Evolutionary conservation across 2,329 filamentous ascomycete species (phyloP), one percentile per base, ranked within the genome.

Genomic region (Mariannaea elegans): DNA sequence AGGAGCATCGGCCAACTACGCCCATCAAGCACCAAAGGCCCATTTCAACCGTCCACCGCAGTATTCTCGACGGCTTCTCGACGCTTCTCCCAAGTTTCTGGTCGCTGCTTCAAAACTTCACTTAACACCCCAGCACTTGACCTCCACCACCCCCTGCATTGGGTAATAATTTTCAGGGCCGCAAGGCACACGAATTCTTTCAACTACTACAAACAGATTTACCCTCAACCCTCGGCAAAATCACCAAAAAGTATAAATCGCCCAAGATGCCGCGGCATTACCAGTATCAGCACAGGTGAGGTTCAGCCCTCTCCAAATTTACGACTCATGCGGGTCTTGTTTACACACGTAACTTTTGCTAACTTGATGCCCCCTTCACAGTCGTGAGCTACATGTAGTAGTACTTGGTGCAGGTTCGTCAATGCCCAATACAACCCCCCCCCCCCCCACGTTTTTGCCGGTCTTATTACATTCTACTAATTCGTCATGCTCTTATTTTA

Each of bases 301-400:
- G 12, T n/a, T 24, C 36, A 8, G 23, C 41, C 19, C 52, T 46
- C 27, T 14, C 6, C 24, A 27, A 27, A 27, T 6, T 27, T 27
- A 5, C 24, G 24, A 27, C 24, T 27, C 24, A 27, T 27, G 24
- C 24, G 9, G 23, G 14, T 32, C 38, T 7, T 16, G 27, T 29
- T n/a, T 14, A 13, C 42, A 32, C 41, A 31, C 21, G 21, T 50
- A 21, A 29, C 29, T 36, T 24, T 49, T 51, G 46, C 68, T 73
- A 55, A 73, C 56, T 47, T 18, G 45, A 14, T 44, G 38, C 36
- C 21, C 21, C 56, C 52, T 42, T 31, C 63, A 29, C 66, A 91
- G 89, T 77, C 87, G 90, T 72, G 91, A 94, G 81, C 92, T 93
- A 74, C 89, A 93, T 76, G 90, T 93, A 73, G 91, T 93, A 70